Percentiles rank a stretch among this genome's conserved stretches.
phyloP scores from a whole-genome alignment of 2,329 filamentous ascomycete species.

The Pestalotiopsis sp. region DNA sequence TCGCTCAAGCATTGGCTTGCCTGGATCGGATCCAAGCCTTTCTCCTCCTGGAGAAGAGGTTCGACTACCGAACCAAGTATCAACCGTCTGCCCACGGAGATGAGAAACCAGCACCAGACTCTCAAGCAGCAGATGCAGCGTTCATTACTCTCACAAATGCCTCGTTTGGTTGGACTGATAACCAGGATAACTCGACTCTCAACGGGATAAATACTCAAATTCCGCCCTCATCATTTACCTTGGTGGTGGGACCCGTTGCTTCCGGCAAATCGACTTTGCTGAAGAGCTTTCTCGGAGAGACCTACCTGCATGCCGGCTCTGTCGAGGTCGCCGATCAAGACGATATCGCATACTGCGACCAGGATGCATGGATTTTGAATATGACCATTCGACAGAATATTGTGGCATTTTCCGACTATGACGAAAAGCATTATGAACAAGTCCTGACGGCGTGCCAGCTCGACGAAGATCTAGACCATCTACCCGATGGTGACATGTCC shows the following conservation, averaged over 20 bases:
- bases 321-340: conserved; percentile 23
- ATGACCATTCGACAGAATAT: conserved; percentile 34
- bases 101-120: background rate
- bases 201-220: conserved; percentile 36
- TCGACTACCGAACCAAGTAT: background rate
- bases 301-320: conserved; percentile 28
- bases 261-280: conserved; percentile 48
- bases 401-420: conserved; percentile 30
- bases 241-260: conserved; percentile 46
- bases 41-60: conserved; percentile 5
- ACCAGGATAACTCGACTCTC: background rate
- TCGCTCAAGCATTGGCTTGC: conserved; percentile 1
- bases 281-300: conserved; percentile 41
- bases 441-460: conserved; percentile 30
- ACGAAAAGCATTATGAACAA: conserved; percentile 15
- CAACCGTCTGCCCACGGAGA: background rate
- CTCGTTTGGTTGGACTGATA: background rate
- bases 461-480: conserved; percentile 32
- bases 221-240: conserved; percentile 31
- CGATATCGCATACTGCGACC: conserved; percentile 39
- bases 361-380: conserved; percentile 38
- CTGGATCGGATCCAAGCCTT: conserved; percentile 11
- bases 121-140: background rate
- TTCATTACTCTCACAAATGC: background rate
- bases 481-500: conserved; percentile 40